phyloP scores from a whole-genome alignment of 495 filamentous ascomycete species.

The Xylaria scruposa region DNA sequence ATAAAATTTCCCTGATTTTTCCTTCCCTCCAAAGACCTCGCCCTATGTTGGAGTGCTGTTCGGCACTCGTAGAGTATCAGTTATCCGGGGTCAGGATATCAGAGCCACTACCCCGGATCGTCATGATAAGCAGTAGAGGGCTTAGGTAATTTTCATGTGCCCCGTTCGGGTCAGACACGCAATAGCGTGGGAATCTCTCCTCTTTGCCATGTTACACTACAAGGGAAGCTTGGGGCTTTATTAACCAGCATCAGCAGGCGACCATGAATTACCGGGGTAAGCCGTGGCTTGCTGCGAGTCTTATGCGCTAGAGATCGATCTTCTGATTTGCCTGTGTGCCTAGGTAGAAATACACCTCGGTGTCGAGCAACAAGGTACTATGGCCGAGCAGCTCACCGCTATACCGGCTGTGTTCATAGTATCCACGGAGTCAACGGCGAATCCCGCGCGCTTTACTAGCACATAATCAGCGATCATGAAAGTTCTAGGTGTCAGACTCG shows the following conservation, averaged over 20 bases:
- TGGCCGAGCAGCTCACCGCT: conserved; percentile 9
- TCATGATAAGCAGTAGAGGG: background rate
- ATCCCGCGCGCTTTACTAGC: background rate
- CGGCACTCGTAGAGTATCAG: background rate
- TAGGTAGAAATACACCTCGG: conserved; percentile 4
- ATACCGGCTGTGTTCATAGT: background rate
- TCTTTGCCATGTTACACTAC: background rate
- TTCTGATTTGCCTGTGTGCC: background rate
- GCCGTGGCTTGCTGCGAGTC: conserved; percentile 6
- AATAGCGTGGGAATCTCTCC: too few relatives aligned
- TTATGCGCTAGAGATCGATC: background rate
- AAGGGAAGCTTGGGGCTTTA: background rate
- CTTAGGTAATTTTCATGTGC: background rate
- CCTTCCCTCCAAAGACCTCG: background rate
- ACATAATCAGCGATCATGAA: background rate
- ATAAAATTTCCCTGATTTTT: background rate
- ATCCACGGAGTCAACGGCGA: background rate
- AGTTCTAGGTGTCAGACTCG: background rate
- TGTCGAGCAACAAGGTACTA: background rate
- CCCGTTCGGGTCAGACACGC: background rate
- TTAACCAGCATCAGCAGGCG: background rate
- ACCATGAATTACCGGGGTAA: background rate
- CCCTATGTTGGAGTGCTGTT: background rate
- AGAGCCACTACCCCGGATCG: conserved; percentile 3
- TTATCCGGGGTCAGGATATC: background rate